Base-by-base conservation (phyloP, 768 basidiomycete species). In the Amanita rubescens region DNA sequence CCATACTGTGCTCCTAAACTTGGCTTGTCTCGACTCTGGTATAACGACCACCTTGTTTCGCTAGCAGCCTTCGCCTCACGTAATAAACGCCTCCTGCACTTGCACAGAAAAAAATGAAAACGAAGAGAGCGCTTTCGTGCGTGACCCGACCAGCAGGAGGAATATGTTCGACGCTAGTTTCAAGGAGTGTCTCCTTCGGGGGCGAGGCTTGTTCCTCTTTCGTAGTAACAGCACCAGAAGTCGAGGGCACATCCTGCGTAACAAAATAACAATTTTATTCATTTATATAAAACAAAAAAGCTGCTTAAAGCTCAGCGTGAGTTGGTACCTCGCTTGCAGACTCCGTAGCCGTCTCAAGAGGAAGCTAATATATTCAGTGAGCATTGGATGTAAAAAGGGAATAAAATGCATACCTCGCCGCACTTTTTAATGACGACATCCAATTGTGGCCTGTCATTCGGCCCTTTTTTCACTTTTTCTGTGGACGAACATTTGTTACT, bases 261-360 rank as follows among this genome's bases (percentile, higher is more conserved):
- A 61, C 74, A 77, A 63, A 17, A 72, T 75, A 64, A 71, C 67
- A 62, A 62, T 72, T 73, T 76, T 77, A 77, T 81, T 82, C 78
- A 65, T 70, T 75, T 69, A 64, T 67, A 54, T 67, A 58, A 65
- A 71, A 69, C 66, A 61, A 59, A 57, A 60, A 67, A 57, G 55
- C 64, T 68, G 72, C 73, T 69, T 80, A 97, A 67, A 97, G 92
- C 82, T 98, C 95, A 81, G 81, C 87, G 66, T 83, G 92, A 63
- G 90, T 70, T 71, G 93, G 94, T 83, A 95, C 91, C 90, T 95
- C 76, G 57, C 90, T 85, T 65, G 84, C 88, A 51, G 86, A 78
- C 52, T 69, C 86, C 47, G 75, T 67, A 43, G 67, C 75, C 33
- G 72, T 51, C 54, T 86, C 82, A 27, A 84, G 58, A 12, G 67